phyloP scores from a whole-genome alignment of 179 eudicot genomes.

The Pouteria campechiana region DNA sequence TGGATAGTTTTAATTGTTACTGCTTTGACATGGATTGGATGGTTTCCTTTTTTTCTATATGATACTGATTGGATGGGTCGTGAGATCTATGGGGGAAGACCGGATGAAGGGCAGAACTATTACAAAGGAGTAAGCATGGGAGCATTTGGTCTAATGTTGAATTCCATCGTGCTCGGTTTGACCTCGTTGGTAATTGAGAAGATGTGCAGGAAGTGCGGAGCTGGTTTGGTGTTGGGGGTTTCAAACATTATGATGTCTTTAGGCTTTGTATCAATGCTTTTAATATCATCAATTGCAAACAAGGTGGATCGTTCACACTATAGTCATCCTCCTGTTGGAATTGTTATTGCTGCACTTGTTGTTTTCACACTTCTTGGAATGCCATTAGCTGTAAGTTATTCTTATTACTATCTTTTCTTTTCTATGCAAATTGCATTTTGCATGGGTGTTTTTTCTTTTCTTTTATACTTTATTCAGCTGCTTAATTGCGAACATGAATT shows the following conservation, averaged over 20 bases:
- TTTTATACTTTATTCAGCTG: background rate
- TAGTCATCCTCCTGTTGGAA: constrained; percentile 50
- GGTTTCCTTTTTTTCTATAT: constrained; percentile 94
- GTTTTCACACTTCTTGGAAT: constrained; percentile 81
- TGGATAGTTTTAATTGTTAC: constrained; percentile 82
- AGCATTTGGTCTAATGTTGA: constrained; percentile 85
- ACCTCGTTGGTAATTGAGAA: constrained; percentile 88
- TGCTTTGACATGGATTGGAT: constrained; percentile 88
- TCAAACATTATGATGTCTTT: constrained; percentile 79
- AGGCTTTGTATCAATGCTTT: constrained; percentile 76
- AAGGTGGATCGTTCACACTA: constrained; percentile 23
- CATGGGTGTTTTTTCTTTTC: background rate
- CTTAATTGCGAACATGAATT: background rate
- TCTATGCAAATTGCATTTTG: background rate
- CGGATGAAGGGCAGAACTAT: constrained; percentile 63
- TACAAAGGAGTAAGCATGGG: constrained; percentile 87
- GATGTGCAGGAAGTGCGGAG: constrained; percentile 75
- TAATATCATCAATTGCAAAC: constrained; percentile 40
- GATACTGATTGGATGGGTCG: constrained; percentile 99
- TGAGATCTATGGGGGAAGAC: constrained; percentile 86
- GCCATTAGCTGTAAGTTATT: constrained; percentile 83
- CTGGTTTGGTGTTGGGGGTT: constrained; percentile 90
- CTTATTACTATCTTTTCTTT: constrained; percentile 1
- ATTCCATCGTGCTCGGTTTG: constrained; percentile 72
- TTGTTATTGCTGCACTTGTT: constrained; percentile 62